Evolutionary conservation across 352 stramenopile species (phyloP).

Genomic region (Pythium rishiriense): DNA sequence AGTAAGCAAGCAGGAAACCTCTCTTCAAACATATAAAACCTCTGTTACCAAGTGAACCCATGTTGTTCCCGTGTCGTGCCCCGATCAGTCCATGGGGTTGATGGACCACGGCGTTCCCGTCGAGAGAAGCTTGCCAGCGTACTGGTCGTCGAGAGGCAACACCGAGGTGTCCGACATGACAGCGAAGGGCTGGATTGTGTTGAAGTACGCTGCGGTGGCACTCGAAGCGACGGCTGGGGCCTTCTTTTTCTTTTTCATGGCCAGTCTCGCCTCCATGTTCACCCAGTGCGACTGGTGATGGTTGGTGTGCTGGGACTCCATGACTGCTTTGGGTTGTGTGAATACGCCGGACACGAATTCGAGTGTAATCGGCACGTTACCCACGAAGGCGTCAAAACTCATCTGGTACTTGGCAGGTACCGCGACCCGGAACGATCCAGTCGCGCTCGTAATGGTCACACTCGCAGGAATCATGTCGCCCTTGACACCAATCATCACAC

Average conservation of each 20-base stretch:
- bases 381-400: conserved; percentile 27
- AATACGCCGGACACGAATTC: conserved; percentile 32
- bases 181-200: conserved; percentile 30
- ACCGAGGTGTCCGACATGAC: conserved; percentile 30
- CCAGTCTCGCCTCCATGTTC: conserved; percentile 27
- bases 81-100: conserved; percentile 28
- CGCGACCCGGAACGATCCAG: conserved; percentile 24
- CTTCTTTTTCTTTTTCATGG: conserved; percentile 32
- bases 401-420: conserved; percentile 30
- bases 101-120: conserved; percentile 16
- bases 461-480: conserved; percentile 29
- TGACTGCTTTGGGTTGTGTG: conserved; percentile 23
- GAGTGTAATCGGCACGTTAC: conserved; percentile 28
- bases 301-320: conserved; percentile 19
- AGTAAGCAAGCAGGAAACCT: conserved; percentile 6
- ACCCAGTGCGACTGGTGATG: conserved; percentile 20
- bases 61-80: neutral
- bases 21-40: neutral
- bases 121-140: conserved; percentile 24
- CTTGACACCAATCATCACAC: conserved; percentile 34
- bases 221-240: conserved; percentile 18
- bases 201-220: conserved; percentile 30
- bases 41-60: conserved; percentile 15
- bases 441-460: conserved; percentile 14
- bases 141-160: conserved; percentile 34